Conservation (phyloP, 306 rosid genomes). For the Hippophae tibetana region DNA sequence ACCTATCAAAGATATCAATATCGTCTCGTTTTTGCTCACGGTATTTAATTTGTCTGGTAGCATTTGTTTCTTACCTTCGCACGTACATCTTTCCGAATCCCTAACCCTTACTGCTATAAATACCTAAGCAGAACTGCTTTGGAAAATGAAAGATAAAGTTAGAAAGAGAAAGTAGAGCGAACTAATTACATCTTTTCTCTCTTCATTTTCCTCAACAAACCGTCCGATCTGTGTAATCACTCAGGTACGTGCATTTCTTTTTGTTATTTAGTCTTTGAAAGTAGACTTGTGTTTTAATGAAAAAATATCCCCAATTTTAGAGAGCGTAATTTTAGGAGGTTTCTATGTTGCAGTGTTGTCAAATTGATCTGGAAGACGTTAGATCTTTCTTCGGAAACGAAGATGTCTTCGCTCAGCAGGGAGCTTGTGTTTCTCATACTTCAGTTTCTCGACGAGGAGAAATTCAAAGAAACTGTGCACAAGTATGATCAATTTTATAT, state of each 20-base stretch:
- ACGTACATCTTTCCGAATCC: constrained; percentile 63
- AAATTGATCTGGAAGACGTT: constrained; percentile 49
- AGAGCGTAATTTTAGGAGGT: background rate
- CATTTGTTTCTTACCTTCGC: constrained; percentile 56
- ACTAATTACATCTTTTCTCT: constrained; percentile 28
- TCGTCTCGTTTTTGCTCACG: constrained; percentile 47
- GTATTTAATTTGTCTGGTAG: constrained; percentile 69
- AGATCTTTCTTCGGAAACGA: constrained; percentile 43
- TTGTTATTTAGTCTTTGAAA: background rate
- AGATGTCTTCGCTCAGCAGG: constrained; percentile 97
- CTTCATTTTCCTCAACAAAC: constrained; percentile 26
- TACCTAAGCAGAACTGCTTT: constrained; percentile 47
- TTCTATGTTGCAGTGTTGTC: constrained; percentile 24
- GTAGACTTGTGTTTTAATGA: background rate
- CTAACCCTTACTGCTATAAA: constrained; percentile 65
- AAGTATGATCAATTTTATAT: constrained; percentile 37
- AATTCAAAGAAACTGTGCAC: constrained; percentile 94
- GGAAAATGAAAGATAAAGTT: constrained; percentile 25
- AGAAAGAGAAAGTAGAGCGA: constrained; percentile 75
- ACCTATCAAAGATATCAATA: constrained; percentile 14
- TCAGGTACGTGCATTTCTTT: constrained; percentile 26
- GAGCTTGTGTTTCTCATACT: constrained; percentile 98
- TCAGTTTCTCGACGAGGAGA: constrained; percentile 98
- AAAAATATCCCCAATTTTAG: background rate
- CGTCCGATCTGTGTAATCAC: constrained; percentile 62